A percentile compares a stretch with the other conserved stretches of the same genome.
Conservation (phyloP, 2,329 filamentous ascomycete genomes). For the Chlorencoelia australis region DNA sequence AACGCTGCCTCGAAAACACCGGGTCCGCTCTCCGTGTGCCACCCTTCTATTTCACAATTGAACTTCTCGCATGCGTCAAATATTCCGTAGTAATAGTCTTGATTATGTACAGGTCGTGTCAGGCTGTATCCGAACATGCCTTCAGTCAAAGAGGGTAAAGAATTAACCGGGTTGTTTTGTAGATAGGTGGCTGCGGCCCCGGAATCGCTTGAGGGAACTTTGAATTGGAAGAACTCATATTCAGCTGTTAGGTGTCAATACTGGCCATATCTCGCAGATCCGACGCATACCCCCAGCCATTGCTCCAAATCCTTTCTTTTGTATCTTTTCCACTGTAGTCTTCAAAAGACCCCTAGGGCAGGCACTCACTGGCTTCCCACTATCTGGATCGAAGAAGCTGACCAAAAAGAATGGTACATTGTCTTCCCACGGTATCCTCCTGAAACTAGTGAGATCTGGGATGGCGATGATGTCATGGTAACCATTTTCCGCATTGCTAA, state of each 20-base stretch:
- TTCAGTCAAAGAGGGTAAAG: conserved; percentile 74
- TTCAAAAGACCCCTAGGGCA: conserved; percentile 72
- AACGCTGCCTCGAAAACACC: conserved; percentile 94
- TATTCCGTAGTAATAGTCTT: conserved; percentile 84
- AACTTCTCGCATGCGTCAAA: conserved; percentile 74
- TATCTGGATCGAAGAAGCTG: conserved; percentile 75
- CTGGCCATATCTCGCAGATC: conserved; percentile 1
- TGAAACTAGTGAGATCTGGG: conserved; percentile 66
- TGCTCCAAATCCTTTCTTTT: conserved; percentile 61
- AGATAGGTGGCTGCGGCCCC: conserved; percentile 59
- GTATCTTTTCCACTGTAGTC: conserved; percentile 56
- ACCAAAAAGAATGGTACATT: conserved; percentile 79
- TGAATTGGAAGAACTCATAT: conserved; percentile 92
- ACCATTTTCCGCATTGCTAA: conserved; percentile 85
- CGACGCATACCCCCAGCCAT: conserved; percentile 72
- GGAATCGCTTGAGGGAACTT: conserved; percentile 44
- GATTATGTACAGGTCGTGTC: conserved; percentile 77
- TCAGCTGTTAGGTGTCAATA: conserved; percentile 48
- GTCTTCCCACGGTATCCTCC: conserved; percentile 85
- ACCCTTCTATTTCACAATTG: conserved; percentile 76
- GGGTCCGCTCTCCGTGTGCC: conserved; percentile 90
- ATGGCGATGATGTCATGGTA: conserved; percentile 79
- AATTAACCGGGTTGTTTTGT: conserved; percentile 57
- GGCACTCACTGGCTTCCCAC: conserved; percentile 57
- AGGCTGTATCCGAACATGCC: conserved; percentile 96